Conservation (phyloP, 306 rosid genomes). For the Cyclanthera cordifolia region DNA sequence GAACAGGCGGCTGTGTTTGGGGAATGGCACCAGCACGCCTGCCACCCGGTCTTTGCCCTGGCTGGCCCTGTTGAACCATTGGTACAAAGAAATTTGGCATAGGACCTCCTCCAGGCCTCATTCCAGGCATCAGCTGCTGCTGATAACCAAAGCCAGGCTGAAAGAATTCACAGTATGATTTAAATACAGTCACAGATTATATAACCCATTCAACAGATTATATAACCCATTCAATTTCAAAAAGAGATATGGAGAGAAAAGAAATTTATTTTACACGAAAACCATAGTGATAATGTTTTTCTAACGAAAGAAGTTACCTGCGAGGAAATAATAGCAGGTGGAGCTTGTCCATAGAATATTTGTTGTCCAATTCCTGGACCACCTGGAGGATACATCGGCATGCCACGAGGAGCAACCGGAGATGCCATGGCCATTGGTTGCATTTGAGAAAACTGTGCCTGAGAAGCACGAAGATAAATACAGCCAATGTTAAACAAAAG, state of each 20-base stretch:
- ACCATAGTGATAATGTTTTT: not conserved
- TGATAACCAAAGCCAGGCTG: conserved; percentile 98
- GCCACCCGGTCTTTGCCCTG: conserved; percentile 93
- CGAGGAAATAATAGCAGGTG: conserved; percentile 93
- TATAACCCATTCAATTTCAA: not conserved
- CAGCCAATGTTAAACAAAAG: not conserved
- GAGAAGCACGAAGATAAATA: not conserved
- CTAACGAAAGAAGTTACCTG: conserved; percentile 41
- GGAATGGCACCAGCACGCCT: conserved; percentile 70
- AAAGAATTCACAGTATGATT: conserved; percentile 6
- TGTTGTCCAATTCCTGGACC: conserved; percentile 97
- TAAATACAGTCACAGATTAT: conserved; percentile 1
- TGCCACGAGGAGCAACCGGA: conserved; percentile 74
- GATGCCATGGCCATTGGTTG: conserved; percentile 76
- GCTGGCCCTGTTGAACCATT: conserved; percentile 98
- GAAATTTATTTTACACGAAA: not conserved
- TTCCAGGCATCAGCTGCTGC: conserved; percentile 95
- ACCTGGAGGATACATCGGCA: conserved; percentile 95
- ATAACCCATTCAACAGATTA: no score
- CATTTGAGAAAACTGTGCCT: conserved; percentile 98
- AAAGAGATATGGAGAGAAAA: not conserved
- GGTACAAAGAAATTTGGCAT: conserved; percentile 91
- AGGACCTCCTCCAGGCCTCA: conserved; percentile 97
- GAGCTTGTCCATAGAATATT: conserved; percentile 90
- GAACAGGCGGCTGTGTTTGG: conserved; percentile 85